Evolutionary conservation across 2,329 filamentous ascomycete genomes (phyloP), one percentile per base, ranked within the genome.

Genomic region (Cladophialophora bantiana): DNA sequence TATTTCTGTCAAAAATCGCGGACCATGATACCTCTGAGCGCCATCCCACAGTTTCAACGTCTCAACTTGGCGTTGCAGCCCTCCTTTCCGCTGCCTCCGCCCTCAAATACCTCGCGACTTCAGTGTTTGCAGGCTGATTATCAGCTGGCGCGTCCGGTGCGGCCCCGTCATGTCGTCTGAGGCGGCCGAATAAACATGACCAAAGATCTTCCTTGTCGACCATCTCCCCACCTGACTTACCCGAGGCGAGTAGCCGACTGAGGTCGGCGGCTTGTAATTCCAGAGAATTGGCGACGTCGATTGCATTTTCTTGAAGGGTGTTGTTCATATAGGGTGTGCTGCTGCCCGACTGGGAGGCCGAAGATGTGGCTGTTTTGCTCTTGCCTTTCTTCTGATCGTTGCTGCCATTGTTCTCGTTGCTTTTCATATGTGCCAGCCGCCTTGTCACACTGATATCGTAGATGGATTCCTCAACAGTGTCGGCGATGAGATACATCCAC

Each of bases 401-500:
- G 13, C 15, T 26, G 15, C 15, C 34, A 26, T 34, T 42, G 32
- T 13, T 45, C 71, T 75, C 78, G 64, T 76, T 81, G 55, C 76
- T 81, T 1, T 83, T 84, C 76, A 97, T 90, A 75, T 97, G 93
- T 64, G 90, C 88, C 72, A 97, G 81, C 3, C 94, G 88, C 34
- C 93, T 85, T 67, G 85, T 84, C 1, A 96, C 92, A 0, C 92
- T 95, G 38, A 97, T 86, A 66, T 94, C 88, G 79, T 98, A 93
- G 69, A 98, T 96, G 1, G 90, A 90, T 79, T 96, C 90, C 75
- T 99, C 95, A 0, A 98, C 92, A 0, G 94, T 96, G 59, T 91
- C 92, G 15, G 90, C 88, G n/a, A 97, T 87, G 2, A 98, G 85
- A 76, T 98, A 98, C 78, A 97, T 90, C 91, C 94, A 98, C 1